Conservation (phyloP, 1,139 yeast species). For the Kluyveromyces sp. region DNA sequence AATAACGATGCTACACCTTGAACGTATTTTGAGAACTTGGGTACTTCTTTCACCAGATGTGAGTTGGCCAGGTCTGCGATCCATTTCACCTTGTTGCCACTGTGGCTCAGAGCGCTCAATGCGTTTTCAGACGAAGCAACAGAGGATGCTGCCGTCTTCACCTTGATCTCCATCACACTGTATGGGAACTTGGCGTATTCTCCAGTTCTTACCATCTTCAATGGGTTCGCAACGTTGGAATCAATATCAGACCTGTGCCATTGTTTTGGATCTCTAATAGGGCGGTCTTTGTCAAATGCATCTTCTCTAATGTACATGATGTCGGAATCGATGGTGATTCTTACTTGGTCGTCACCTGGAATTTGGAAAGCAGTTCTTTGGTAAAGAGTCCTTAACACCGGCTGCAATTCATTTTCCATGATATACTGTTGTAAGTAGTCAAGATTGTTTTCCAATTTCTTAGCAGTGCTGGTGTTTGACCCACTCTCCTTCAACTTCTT, state of each 20-base stretch:
- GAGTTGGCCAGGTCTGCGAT: conserved; percentile 77
- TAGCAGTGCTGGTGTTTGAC: conserved; percentile 43
- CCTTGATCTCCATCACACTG: conserved; percentile 83
- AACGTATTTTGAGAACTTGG: conserved; percentile 80
- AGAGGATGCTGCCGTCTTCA: conserved; percentile 40
- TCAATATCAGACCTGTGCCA: conserved; percentile 96
- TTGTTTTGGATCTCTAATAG: conserved; percentile 77
- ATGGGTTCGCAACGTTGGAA: conserved; percentile 61
- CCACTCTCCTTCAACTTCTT: conserved; percentile 53
- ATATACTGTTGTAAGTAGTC: conserved; percentile 59
- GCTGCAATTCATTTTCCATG: conserved; percentile 61
- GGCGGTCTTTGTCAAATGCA: conserved; percentile 72
- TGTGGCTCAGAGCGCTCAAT: conserved; percentile 28
- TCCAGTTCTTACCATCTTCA: conserved; percentile 71
- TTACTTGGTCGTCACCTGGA: conserved; percentile 90
- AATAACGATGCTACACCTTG: conserved; percentile 87
- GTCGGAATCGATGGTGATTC: conserved; percentile 86
- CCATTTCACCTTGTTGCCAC: conserved; percentile 61
- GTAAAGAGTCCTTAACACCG: conserved; percentile 78
- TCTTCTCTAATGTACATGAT: conserved; percentile 86
- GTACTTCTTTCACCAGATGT: conserved; percentile 83
- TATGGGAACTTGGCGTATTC: conserved; percentile 85
- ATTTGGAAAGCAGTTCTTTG: conserved; percentile 95
- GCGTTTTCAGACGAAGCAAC: conserved; percentile 22
- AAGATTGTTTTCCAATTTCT: conserved; percentile 48